Base-by-base conservation (phyloP, 139 green algal species). In the Volvox reticuliferus region DNA sequence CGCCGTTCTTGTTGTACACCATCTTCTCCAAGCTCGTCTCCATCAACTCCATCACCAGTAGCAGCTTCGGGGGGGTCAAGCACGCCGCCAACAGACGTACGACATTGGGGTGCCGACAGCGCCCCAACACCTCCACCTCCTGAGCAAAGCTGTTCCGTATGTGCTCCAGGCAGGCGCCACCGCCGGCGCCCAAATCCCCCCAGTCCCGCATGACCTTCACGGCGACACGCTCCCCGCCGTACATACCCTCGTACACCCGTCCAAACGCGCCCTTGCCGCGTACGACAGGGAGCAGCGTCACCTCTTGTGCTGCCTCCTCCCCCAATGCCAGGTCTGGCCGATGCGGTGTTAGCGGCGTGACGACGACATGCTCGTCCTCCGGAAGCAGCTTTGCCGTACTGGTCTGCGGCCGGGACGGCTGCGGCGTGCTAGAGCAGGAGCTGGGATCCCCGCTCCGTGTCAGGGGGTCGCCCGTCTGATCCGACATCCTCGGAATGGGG, bases 21-120 rank as follows among this genome's bases (percentile, higher is more conserved):
- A 87, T 12, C 81, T 87, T 87, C 81, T 87, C 81, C 81, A 88
- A 68, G 35, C 67, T 80, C 21, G 67, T 67, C 83, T 88, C 83
- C 83, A 88, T 88, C 13, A 88, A 63, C 83, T 88, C 83, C 83
- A 88, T 88, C 35, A 86, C 79, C 50, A 86, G 79, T 22, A 86
- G 28, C 28, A 86, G 19, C 50, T 63, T 71, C 50, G 79, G 79
- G 28, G 79, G 79, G 44, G 26, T 36, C 79, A 86, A 32, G 61
- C 81, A 87, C n/a, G 81, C 61, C 61, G 81, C 81, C 62, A 86
- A 55, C 79, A 86, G 79, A 28, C 63, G 30, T 65, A 88, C 83
- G 65, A 88, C 83, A 65, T 88, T 88, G 83, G 83, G 83, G 35
- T 88, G 82, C 22, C 26, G 17, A 37, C 83, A 88, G 35, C 83